phyloP scores from a whole-genome alignment of 345 rosid genomes.

The Pugionium cornutum region DNA sequence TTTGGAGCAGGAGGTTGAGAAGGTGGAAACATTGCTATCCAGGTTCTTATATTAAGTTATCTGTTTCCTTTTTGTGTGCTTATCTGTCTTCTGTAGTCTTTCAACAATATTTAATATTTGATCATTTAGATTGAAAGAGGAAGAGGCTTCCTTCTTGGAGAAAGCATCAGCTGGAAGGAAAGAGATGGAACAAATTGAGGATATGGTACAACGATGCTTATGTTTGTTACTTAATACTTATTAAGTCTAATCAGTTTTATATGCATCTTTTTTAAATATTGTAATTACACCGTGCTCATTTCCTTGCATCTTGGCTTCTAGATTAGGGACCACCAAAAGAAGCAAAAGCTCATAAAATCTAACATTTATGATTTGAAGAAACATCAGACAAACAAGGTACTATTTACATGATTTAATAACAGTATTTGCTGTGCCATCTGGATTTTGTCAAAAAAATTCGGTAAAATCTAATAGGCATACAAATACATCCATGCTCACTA shows the following conservation, averaged over 20 bases:
- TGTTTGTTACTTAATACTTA: conserved; percentile 9
- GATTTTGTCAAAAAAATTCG: conserved; percentile 16
- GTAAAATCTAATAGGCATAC: conserved; percentile 14
- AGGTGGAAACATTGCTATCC: conserved; percentile 47
- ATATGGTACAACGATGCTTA: conserved; percentile 53
- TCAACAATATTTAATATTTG: not conserved
- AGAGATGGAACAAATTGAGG: conserved; percentile 52
- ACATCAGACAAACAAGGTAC: conserved; percentile 77
- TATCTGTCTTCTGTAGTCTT: conserved; percentile 11
- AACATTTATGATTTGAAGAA: conserved; percentile 53
- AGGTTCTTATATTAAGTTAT: conserved; percentile 48
- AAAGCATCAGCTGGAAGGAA: conserved; percentile 42
- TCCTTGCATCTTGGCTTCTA: conserved; percentile 39
- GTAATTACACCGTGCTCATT: conserved; percentile 13
- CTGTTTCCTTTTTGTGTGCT: conserved; percentile 7
- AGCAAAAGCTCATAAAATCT: conserved; percentile 39
- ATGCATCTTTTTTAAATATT: conserved; percentile 17
- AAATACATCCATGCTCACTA: conserved; percentile 37
- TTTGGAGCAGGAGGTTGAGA: conserved; percentile 57
- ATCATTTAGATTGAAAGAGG: conserved; percentile 65
- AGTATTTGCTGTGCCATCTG: conserved; percentile 9
- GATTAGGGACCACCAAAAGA: conserved; percentile 58
- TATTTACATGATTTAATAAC: conserved; percentile 31
- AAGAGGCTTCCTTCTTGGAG: conserved; percentile 57
- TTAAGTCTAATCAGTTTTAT: conserved; percentile 9